Evolutionary conservation across 1,284 basidiomycete species (phyloP).

Genomic region (Salmacisia buchloeana): DNA sequence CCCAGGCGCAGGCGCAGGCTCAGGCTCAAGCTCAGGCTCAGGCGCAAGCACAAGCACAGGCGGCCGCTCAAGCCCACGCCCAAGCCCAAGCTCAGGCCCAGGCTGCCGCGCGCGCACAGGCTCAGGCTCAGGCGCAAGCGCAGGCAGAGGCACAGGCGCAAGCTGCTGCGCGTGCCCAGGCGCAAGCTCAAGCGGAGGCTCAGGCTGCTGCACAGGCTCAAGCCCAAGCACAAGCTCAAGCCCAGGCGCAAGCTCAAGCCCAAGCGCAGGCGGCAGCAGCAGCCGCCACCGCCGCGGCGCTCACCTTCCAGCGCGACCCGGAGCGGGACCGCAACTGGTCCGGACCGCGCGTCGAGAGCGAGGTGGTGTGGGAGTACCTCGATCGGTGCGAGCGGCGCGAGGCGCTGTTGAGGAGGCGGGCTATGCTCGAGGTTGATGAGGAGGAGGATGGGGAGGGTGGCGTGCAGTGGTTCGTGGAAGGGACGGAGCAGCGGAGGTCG

Average conservation of each 20-base stretch:
- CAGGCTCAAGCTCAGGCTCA: neutral
- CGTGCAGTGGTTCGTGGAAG: neutral
- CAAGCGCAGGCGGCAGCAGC: conserved; percentile 8
- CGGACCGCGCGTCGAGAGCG: conserved; percentile 44
- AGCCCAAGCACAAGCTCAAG: conserved; percentile 20
- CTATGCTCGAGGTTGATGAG: neutral
- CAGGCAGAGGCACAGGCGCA: conserved; percentile 12
- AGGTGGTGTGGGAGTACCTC: conserved; percentile 46
- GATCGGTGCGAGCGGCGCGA: conserved; percentile 42
- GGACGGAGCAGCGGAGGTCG: neutral
- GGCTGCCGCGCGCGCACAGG: too few species aligned
- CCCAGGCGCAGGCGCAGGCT: neutral
- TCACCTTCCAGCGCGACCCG: conserved; percentile 8
- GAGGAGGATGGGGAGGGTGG: neutral
- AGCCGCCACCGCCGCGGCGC: conserved; percentile 18
- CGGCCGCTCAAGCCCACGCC: neutral
- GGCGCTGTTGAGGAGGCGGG: conserved; percentile 10
- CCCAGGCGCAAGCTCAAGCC: conserved; percentile 1
- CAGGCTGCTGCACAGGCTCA: conserved; percentile 22
- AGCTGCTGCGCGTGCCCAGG: conserved; percentile 19
- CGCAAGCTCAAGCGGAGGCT: conserved; percentile 19
- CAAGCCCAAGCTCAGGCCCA: neutral
- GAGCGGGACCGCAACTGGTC: conserved; percentile 24
- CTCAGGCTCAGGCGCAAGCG: neutral
- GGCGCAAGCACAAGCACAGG: neutral